A percentile compares a stretch with the other conserved stretches of the same genome.
Conservation (phyloP, 495 filamentous ascomycete species). For the Annulohypoxylon maeteangense region DNA sequence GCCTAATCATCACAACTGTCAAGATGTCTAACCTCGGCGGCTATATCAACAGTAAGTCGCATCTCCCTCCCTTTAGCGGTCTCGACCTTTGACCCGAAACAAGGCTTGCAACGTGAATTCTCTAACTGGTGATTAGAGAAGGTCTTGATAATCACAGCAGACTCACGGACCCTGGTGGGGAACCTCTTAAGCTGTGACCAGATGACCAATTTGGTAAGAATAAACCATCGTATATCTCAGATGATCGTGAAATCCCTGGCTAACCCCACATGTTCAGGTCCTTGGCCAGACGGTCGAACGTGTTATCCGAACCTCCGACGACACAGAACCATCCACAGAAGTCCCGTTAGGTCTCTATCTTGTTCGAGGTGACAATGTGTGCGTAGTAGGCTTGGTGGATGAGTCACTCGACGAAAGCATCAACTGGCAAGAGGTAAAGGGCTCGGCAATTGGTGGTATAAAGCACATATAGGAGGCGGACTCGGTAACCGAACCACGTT, state of each 20-base stretch:
- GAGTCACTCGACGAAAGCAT: slow-evolving; percentile 88
- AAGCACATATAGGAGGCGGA: slow-evolving; percentile 64
- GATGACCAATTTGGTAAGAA: slow-evolving; percentile 81
- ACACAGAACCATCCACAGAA: slow-evolving; percentile 81
- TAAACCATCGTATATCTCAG: neutral
- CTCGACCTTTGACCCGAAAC: neutral
- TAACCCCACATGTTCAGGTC: slow-evolving; percentile 57
- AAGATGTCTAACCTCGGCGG: slow-evolving; percentile 47
- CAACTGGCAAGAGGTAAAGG: slow-evolving; percentile 90
- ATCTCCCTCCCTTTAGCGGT: neutral
- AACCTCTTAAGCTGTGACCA: slow-evolving; percentile 88
- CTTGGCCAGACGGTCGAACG: slow-evolving; percentile 86
- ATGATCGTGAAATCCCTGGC: neutral
- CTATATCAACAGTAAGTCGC: slow-evolving; percentile 51
- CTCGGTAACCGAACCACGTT: neutral
- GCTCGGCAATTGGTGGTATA: slow-evolving; percentile 82
- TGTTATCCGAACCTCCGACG: slow-evolving; percentile 84
- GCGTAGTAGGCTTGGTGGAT: slow-evolving; percentile 88
- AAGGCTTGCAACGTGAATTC: slow-evolving; percentile 24
- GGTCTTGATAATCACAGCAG: slow-evolving; percentile 89
- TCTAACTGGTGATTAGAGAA: slow-evolving; percentile 71
- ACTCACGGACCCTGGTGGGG: slow-evolving; percentile 89
- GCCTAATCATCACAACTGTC: neutral
- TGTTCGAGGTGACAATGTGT: slow-evolving; percentile 94
- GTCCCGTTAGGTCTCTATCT: slow-evolving; percentile 89